phyloP scores from a whole-genome alignment of 495 filamentous ascomycete genomes.

The Penicillium robsamsonii region DNA sequence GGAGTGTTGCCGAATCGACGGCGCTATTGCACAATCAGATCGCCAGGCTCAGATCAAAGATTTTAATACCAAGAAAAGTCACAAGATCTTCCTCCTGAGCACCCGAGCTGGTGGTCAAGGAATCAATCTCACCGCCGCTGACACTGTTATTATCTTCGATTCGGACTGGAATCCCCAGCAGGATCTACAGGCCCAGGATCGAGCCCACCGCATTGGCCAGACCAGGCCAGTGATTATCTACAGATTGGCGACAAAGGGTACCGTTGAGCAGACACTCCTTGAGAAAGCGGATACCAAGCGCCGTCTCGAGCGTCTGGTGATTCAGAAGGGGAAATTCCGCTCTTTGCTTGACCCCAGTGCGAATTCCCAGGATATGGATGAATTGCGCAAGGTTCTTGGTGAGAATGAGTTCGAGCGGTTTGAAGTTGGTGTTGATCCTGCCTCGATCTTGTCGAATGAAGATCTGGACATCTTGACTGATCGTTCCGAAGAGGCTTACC shows the following conservation, averaged over 20 bases:
- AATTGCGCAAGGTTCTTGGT: constrained; percentile 47
- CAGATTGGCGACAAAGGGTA: constrained; percentile 87
- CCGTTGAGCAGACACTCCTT: constrained; percentile 85
- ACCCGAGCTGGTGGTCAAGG: constrained; percentile 93
- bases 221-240: constrained; percentile 91
- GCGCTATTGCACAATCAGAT: constrained; percentile 75
- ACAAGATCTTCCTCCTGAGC: constrained; percentile 80
- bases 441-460: constrained; percentile 67
- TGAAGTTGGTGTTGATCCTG: constrained; percentile 47
- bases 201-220: constrained; percentile 92
- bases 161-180: constrained; percentile 98
- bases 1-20: constrained; percentile 88
- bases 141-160: constrained; percentile 74
- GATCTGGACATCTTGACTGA: constrained; percentile 82
- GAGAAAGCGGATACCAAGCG: constrained; percentile 90
- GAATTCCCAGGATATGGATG: constrained; percentile 39
- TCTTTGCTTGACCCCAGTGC: constrained; percentile 46
- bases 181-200: constrained; percentile 93
- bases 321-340: constrained; percentile 81
- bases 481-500: constrained; percentile 82
- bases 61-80: constrained; percentile 72
- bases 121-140: constrained; percentile 78
- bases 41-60: constrained; percentile 78
- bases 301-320: constrained; percentile 90
- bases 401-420: constrained; percentile 57